Conservation (phyloP, 2,329 filamentous ascomycete genomes). For the Trichoderma sp. region DNA sequence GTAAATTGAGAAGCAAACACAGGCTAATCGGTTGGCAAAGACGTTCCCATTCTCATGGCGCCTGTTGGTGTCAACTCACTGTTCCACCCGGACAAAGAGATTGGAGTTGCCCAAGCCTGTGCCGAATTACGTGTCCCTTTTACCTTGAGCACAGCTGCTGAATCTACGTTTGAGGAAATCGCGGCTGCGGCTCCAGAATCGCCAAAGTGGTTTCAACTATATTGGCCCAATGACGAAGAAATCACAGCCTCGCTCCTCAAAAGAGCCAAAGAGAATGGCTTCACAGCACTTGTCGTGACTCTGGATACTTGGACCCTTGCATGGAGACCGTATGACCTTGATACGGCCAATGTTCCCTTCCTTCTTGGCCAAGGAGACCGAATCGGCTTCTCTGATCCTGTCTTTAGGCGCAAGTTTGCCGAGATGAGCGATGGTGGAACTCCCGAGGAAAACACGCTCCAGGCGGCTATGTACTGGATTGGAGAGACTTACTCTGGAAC, state of each 20-base stretch:
- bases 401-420: slow-evolving; percentile 48
- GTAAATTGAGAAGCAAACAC: not conserved
- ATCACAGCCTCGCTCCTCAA: slow-evolving; percentile 64
- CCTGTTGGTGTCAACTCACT: slow-evolving; percentile 70
- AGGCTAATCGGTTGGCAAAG: slow-evolving; percentile 30
- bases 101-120: slow-evolving; percentile 64
- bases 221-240: slow-evolving; percentile 69
- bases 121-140: slow-evolving; percentile 63
- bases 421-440: slow-evolving; percentile 44
- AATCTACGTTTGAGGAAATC: slow-evolving; percentile 66
- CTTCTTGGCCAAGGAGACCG: slow-evolving; percentile 58
- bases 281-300: slow-evolving; percentile 68
- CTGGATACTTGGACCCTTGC: slow-evolving; percentile 69
- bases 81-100: slow-evolving; percentile 66
- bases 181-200: slow-evolving; percentile 58
- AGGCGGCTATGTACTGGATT: slow-evolving; percentile 57
- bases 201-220: slow-evolving; percentile 71
- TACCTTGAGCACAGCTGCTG: slow-evolving; percentile 65
- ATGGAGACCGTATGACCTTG: slow-evolving; percentile 70
- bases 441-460: slow-evolving; percentile 49
- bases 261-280: slow-evolving; percentile 63
- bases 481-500: slow-evolving; percentile 49
- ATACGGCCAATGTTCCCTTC: slow-evolving; percentile 63
- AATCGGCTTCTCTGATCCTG: slow-evolving; percentile 67
- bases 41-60: slow-evolving; percentile 55